A percentile compares a stretch with the other conserved stretches of the same genome.
These are phyloP conservation scores for Glycine latifolia DNA, from an alignment of 306 rosid genomes.

Conservation along the genomic window DNA sequence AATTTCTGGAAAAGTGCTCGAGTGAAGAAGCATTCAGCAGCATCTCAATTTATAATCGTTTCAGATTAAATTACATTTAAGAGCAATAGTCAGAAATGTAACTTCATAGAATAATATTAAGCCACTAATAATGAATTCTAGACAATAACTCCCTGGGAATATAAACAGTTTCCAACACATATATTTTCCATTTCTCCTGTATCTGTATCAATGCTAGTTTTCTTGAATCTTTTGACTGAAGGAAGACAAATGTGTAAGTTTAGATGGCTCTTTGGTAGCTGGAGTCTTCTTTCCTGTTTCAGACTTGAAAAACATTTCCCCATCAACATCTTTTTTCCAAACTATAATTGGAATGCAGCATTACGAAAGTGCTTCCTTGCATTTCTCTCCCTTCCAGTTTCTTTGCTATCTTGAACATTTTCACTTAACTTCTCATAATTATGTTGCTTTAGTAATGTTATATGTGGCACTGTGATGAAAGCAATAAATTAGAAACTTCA, in stretches of 20 bases:
- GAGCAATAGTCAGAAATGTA: background rate
- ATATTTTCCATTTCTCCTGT: background rate
- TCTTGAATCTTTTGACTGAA: background rate
- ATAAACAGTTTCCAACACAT: background rate
- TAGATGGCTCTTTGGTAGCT: constrained; percentile 3
- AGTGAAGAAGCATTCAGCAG: background rate
- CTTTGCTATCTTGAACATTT: background rate
- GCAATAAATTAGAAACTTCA: background rate
- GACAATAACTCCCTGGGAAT: background rate
- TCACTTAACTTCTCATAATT: background rate
- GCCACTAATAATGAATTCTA: background rate
- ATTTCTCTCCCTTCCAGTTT: constrained; percentile 7
- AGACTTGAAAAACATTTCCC: background rate
- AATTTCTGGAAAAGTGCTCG: background rate
- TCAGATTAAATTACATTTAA: background rate
- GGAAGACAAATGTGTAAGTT: background rate
- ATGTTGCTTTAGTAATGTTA: background rate
- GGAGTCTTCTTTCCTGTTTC: constrained; percentile 20
- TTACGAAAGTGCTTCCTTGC: constrained; percentile 2
- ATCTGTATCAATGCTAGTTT: constrained; percentile 8
- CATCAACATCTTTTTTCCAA: background rate
- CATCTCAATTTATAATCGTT: no score
- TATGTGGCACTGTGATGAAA: background rate
- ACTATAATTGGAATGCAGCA: constrained; percentile 7
- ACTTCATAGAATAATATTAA: background rate